Evolutionary conservation across 2,329 filamentous ascomycete species (phyloP), one percentile per base, ranked within the genome.

Genomic region (Rhytidhysteron rufulum): DNA sequence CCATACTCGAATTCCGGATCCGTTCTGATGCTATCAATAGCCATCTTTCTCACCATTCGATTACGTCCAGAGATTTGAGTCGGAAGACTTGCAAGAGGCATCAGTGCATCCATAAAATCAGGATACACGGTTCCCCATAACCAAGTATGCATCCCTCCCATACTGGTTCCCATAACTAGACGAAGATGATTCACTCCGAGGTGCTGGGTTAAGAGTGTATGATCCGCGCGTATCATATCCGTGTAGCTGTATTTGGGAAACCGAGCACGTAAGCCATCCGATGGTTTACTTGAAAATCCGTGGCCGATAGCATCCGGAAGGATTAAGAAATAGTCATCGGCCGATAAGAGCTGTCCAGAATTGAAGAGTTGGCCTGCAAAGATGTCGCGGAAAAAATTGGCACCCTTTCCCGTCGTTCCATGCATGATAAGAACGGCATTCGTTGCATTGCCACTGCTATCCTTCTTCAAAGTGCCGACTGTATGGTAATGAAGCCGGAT

Each of bases 351-450:
- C 37, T 58, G 55, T 4, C 53, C 49, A 1, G 38, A 31, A 22
- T 44, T 43, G 45, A 55, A 59, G 16, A 60, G 48, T 40, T 49
- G 39, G 30, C 47, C 51, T 15, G 46, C 49, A 35, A 55, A 58
- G 9, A 39, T 32, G 15, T 45, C 35, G 19, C 37, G 40, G 30
- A 54, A 35, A 34, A 55, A 55, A 25, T 54, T 44, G 2, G 43
- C 33, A 41, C 47, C 34, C 5, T 51, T 50, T 8, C 49, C 50
- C 19, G 48, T 48, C 2, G 47, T 53, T 19, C 54, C 54, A 44
- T 55, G 53, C 44, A 54, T 46, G 31, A 57, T 44, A n/a, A 53
- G 43, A 13, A 57, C 50, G 19, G 47, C 53, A 39, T 57, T 56
- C n/a, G n/a, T n/a, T n/a, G n/a, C n/a, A n/a, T n/a, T n/a, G n/a